A percentile compares a stretch with the other conserved stretches of the same genome.
Conservation (phyloP, 768 basidiomycete genomes). For the Tylopilus rubrobrunneus region DNA sequence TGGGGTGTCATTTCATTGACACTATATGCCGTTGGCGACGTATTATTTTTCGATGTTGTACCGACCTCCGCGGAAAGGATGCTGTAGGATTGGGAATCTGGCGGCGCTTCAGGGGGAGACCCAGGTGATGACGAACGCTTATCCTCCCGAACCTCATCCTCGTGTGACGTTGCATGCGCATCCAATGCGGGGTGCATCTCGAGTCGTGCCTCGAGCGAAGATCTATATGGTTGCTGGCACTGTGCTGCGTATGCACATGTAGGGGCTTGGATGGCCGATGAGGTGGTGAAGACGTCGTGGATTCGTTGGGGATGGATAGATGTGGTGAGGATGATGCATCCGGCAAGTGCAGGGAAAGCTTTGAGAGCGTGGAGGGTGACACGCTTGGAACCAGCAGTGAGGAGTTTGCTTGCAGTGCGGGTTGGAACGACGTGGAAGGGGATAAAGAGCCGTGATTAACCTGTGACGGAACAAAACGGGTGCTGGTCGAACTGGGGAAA, state of each 20-base stretch:
- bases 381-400: slow-evolving; percentile 10
- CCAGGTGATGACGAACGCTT: not conserved
- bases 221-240: slow-evolving; percentile 13
- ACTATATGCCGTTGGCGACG: not conserved
- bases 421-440: not conserved
- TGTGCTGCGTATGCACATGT: slow-evolving; percentile 23
- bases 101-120: slow-evolving; percentile 4
- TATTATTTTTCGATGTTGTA: not conserved
- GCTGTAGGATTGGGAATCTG: not conserved
- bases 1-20: slow-evolving; percentile 1
- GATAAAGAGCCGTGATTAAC: not conserved
- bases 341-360: slow-evolving; percentile 45
- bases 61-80: not conserved
- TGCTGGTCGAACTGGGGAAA: not conserved
- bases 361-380: slow-evolving; percentile 52
- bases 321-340: slow-evolving; percentile 14
- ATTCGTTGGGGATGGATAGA: slow-evolving; percentile 7
- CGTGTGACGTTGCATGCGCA: not conserved
- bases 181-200: not conserved
- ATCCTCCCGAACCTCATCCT: not conserved
- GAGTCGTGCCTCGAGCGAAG: slow-evolving; percentile 12
- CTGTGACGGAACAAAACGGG: not conserved
- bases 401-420: not conserved
- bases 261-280: slow-evolving; percentile 26
- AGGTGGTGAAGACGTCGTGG: not conserved